phyloP scores from a whole-genome alignment of 2,329 filamentous ascomycete genomes.

The Xylariales sp. region DNA sequence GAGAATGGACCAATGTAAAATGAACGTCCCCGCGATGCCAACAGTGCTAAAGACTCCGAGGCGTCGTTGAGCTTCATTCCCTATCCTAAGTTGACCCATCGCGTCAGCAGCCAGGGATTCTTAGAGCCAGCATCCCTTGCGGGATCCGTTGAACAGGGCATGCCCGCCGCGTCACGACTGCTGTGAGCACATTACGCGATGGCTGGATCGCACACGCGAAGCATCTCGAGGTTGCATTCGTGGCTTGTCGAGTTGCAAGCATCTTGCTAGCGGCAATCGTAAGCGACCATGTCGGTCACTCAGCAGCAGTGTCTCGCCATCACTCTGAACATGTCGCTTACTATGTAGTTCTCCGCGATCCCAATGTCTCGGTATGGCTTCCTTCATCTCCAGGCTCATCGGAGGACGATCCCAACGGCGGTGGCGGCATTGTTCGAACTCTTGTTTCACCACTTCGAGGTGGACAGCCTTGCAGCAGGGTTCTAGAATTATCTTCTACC shows the following conservation, averaged over 20 bases:
- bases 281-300: slow-evolving; percentile 3
- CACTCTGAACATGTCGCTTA: slow-evolving; percentile 5
- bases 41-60: neutral
- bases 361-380: neutral
- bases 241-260: slow-evolving; percentile 1
- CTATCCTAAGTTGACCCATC: neutral
- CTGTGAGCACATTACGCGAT: too few species aligned
- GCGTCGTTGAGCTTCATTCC: neutral
- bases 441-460: too few species aligned
- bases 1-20: too few species aligned
- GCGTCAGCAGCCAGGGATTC: neutral
- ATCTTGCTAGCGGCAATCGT: slow-evolving; percentile 1
- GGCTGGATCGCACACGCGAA: slow-evolving; percentile 5
- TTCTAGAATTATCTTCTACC: too few species aligned
- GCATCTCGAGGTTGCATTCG: slow-evolving; percentile 7
- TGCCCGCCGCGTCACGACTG: too few species aligned
- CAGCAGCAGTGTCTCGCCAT: too few species aligned
- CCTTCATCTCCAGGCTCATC: too few species aligned
- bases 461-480: too few species aligned
- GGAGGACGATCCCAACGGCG: too few species aligned
- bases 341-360: neutral
- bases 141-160: neutral
- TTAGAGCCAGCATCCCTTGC: slow-evolving; percentile 1
- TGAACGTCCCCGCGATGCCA: too few species aligned
- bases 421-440: too few species aligned